A percentile compares a stretch with the other conserved stretches of the same genome.
phyloP scores from a whole-genome alignment of 257 asterid genomes.

The Datura wrightii region DNA sequence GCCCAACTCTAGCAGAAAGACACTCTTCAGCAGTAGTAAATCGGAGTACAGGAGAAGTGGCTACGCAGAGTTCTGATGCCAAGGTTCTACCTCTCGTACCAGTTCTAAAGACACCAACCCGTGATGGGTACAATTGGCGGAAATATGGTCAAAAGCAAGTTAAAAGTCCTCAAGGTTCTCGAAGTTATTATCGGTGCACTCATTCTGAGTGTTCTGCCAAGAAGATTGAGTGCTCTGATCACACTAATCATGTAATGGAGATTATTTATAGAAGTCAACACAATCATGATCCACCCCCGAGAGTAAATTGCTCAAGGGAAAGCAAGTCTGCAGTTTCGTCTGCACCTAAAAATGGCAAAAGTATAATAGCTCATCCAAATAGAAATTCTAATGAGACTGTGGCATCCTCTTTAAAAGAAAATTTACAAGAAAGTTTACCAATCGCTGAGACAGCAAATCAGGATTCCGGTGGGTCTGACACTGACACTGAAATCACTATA shows the following conservation, averaged over 20 bases:
- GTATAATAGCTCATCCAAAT: conserved; percentile 40
- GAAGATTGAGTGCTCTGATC: conserved; percentile 85
- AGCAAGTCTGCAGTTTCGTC: conserved; percentile 48
- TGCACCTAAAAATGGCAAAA: conserved; percentile 45
- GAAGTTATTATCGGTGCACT: conserved; percentile 95
- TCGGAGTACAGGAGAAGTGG: conserved; percentile 45
- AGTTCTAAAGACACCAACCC: conserved; percentile 50
- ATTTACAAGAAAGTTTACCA: conserved; percentile 43
- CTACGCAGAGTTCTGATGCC: conserved; percentile 44
- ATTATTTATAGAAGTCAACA: conserved; percentile 79
- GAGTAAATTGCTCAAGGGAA: conserved; percentile 57
- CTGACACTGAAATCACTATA: conserved; percentile 53
- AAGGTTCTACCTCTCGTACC: conserved; percentile 50
- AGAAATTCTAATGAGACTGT: conserved; percentile 43
- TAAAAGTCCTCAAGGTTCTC: conserved; percentile 92
- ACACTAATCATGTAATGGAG: conserved; percentile 59
- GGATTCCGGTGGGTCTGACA: conserved; percentile 66
- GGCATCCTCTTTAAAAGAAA: conserved; percentile 54
- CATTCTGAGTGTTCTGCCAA: conserved; percentile 76
- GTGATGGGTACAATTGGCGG: conserved; percentile 96
- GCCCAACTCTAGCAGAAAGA: conserved; percentile 47
- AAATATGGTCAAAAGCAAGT: conserved; percentile 98
- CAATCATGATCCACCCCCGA: conserved; percentile 87
- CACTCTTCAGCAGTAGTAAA: conserved; percentile 42
- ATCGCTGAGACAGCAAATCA: conserved; percentile 47